These are phyloP conservation scores for Aspergillus ruber DNA, from an alignment of 2,329 filamentous ascomycete species.

Conservation along the genomic window DNA sequence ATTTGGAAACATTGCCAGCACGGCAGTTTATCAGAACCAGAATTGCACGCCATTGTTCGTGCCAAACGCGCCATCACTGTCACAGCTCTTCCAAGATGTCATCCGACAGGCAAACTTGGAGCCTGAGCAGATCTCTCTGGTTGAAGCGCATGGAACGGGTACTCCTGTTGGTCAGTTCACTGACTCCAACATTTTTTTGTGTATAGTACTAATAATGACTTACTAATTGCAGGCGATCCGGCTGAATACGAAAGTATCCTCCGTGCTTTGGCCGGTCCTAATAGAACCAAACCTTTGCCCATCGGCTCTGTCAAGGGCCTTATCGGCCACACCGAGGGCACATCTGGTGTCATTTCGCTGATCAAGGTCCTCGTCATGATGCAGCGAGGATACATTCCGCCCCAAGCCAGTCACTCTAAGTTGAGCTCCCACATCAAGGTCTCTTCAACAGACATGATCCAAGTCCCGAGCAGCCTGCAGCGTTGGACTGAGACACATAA, in stretches of 20 bases:
- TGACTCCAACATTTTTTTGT: too few species aligned
- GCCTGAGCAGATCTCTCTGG: conserved; percentile 19
- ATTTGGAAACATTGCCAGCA: conserved; percentile 32
- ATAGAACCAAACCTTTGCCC: conserved; percentile 6
- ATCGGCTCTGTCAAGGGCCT: conserved; percentile 28
- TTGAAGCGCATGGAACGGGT: conserved; percentile 31
- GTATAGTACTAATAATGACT: too few species aligned
- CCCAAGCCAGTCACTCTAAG: conserved; percentile 20
- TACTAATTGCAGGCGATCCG: too few species aligned
- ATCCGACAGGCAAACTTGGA: conserved; percentile 14
- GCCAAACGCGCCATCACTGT: conserved; percentile 17
- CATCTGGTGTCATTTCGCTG: conserved; percentile 24
- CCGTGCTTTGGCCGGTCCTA: conserved; percentile 9
- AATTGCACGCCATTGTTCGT: conserved; percentile 18
- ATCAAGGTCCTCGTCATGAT: conserved; percentile 27
- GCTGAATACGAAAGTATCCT: conserved; percentile 21
- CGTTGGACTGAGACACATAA: conserved; percentile 5
- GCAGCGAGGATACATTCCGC: conserved; percentile 17
- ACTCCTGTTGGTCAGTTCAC: conserved; percentile 23
- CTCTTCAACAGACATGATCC: conserved; percentile 3
- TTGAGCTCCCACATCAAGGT: conserved; percentile 15
- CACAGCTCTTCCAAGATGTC: conserved; percentile 22
- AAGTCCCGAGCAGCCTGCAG: conserved; percentile 6
- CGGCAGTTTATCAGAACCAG: conserved; percentile 26
- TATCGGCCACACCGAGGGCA: conserved; percentile 29